phyloP scores from a whole-genome alignment of 1,284 basidiomycete species.

The Neolentinus lepideus region DNA sequence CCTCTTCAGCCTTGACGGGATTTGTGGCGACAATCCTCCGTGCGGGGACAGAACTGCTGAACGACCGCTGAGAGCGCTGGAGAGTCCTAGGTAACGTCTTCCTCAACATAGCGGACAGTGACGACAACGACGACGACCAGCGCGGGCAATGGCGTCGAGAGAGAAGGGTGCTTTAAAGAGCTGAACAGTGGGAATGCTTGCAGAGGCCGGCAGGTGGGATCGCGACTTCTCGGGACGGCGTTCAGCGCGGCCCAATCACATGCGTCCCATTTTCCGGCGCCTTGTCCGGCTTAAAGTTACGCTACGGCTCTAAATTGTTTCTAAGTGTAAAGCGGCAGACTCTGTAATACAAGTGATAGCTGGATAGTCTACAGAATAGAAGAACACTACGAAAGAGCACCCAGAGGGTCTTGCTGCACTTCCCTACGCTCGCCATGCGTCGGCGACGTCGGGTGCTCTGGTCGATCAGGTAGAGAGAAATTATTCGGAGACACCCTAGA shows the following conservation, averaged over 20 bases:
- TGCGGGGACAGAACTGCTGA: conserved; percentile 53
- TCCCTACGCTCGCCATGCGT: conserved; percentile 7
- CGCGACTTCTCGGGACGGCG: conserved; percentile 1
- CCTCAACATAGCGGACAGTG: not conserved
- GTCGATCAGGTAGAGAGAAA: conserved; percentile 21
- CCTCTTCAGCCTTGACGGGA: conserved; percentile 80
- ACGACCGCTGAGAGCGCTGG: conserved; percentile 43
- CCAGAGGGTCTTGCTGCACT: conserved; percentile 4
- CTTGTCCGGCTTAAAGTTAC: not conserved
- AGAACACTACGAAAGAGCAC: not conserved
- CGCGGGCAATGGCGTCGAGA: not conserved
- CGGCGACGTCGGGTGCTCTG: conserved; percentile 30
- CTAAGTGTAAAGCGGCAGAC: conserved; percentile 6
- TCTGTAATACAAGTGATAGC: not conserved
- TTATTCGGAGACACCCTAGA: conserved; percentile 14
- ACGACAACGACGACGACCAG: conserved; percentile 1
- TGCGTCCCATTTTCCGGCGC: conserved; percentile 30
- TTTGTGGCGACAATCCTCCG: conserved; percentile 66
- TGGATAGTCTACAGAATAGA: not conserved
- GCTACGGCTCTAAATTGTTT: conserved; percentile 26
- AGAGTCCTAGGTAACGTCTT: conserved; percentile 27
- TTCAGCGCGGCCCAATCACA: conserved; percentile 25
- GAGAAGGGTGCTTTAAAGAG: not conserved
- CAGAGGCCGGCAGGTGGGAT: not conserved
- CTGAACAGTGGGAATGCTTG: not conserved